These are phyloP conservation scores for Mucor piriformis DNA, from an alignment of 371 early-diverging fungal species.

Conservation along the genomic window DNA sequence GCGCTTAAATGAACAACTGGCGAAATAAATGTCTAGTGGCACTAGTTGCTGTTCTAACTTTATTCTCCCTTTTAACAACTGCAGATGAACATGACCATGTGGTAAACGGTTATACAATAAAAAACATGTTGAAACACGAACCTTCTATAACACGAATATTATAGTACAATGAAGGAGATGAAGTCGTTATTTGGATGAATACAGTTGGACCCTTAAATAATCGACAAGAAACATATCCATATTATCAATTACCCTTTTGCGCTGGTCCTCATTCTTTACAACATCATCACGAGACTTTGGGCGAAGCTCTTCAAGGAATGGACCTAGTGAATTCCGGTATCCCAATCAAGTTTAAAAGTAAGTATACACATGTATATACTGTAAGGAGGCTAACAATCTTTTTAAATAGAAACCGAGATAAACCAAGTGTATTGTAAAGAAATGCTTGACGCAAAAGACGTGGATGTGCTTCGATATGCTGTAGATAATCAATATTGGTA, in stretches of 20 bases:
- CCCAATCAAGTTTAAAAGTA: slow-evolving; percentile 61
- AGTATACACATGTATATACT: slow-evolving; percentile 16
- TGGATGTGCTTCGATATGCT: slow-evolving; percentile 66
- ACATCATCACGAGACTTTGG: slow-evolving; percentile 80
- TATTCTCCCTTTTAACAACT: neutral
- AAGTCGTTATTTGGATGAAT: slow-evolving; percentile 73
- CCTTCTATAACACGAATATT: slow-evolving; percentile 15
- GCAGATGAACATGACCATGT: slow-evolving; percentile 56
- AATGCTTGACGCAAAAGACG: slow-evolving; percentile 42
- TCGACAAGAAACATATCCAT: slow-evolving; percentile 82
- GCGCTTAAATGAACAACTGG: neutral
- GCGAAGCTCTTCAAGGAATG: slow-evolving; percentile 82
- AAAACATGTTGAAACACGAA: neutral
- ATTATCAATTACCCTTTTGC: slow-evolving; percentile 78
- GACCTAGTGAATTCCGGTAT: slow-evolving; percentile 76
- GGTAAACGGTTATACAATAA: slow-evolving; percentile 26
- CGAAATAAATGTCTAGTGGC: neutral
- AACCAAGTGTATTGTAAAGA: slow-evolving; percentile 50
- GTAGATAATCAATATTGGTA: slow-evolving; percentile 70
- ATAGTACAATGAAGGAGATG: slow-evolving; percentile 58
- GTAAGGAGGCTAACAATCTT: neutral
- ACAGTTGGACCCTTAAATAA: slow-evolving; percentile 73
- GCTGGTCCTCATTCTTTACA: slow-evolving; percentile 57
- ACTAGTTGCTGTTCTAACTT: neutral
- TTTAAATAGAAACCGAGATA: slow-evolving; percentile 21